Base-by-base conservation (phyloP, 305 asterid genomes). In the Solanum hybrid region DNA sequence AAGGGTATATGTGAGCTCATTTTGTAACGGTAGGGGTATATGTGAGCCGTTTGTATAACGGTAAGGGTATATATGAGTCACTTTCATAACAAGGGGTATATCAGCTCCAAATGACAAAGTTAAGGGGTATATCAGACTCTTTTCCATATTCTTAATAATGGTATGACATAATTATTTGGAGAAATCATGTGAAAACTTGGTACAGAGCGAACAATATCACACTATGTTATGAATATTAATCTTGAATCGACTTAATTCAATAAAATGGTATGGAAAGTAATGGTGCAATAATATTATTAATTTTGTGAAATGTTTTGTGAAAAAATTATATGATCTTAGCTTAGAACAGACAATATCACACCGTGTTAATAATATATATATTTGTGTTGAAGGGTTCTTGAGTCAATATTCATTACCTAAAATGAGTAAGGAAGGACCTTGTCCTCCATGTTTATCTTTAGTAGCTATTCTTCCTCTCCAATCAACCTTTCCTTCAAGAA, bases 361-460 rank as follows among this genome's bases (percentile, higher is more conserved):
- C 1, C 2, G 12, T 29, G 3, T 20, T 37, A 36, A 26, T 11
- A 9, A 10, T 31, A 75, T 51, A n/a, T 4, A 75, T 51, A n/a
- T 4, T 36, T 42, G 1, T 9, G 16, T 10, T 40, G n/a, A 12
- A 22, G 3, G 8, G 1, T 4, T 42, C 36, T 13, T 46, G 71
- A 27, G 31, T 40, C 71, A 86, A 37, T 72, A 16, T 77, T 31
- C 4, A 5, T 71, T 92, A 95, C 98, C 97, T 76, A 95, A 89
- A 77, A 95, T 89, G 88, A 93, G 90, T 66, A 87, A 26, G 85
- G 97, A 93, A 73, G 89, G 88, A 4, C 90, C 82, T 31, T 86
- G 88, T 91, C 98, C 97, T 16, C 98, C 98, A 92, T 96, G 98
- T 90, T 90, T 90, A 11, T 91, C 90, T 88, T 93, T 96, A 91